Evolutionary conservation across 1,139 yeast genomes (phyloP), one percentile per base, ranked within the genome.

Genomic region (Hemisphaericaspora xylofermentans): DNA sequence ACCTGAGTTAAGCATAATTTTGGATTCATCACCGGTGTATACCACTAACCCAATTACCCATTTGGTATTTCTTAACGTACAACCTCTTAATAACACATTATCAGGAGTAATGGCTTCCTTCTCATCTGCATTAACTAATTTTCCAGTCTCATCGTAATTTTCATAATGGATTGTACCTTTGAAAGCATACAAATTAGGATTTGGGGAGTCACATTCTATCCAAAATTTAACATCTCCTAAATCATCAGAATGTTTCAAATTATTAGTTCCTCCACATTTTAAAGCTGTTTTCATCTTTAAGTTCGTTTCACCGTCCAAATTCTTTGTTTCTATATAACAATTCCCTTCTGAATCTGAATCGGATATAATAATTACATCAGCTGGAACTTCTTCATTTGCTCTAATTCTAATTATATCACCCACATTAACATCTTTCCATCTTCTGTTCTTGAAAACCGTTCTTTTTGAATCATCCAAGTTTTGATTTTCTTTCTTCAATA

Each of bases 281-380:
- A 93, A 66, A 12, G 95, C 82, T 49, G 80, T 83, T 47, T 88
- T 84, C 38, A 81, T 80, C 62, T 93, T 93, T 60, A 93, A 74
- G 59, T 93, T 93, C 4, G 98, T 88, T 64, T 93, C 98, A 60
- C 98, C 98, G 64, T 93, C 98, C 53, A 93, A 74, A 60, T 93
- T 93, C 57, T 89, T 91, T 1, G 98, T 93, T 63, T 93, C 98
- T 33, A 91, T 82, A 56, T 84, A 91, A 64, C 98, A 91, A 35
- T 84, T 89, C 33, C 96, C 96, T 58, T 93, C 98, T 1, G 76
- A 61, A 58, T 91, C 97, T 0, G 95, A 84, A 0, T 96, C 82
- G 2, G 96, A 79, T 34, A 93, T 58, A 24, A 91, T 67, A 14
- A 88, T 74, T 28, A 91, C 63, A 67, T 93, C 98, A 8, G 97